Evolutionary conservation across 1,139 yeast species (phyloP).

Genomic region (Nadsonia commutata): DNA sequence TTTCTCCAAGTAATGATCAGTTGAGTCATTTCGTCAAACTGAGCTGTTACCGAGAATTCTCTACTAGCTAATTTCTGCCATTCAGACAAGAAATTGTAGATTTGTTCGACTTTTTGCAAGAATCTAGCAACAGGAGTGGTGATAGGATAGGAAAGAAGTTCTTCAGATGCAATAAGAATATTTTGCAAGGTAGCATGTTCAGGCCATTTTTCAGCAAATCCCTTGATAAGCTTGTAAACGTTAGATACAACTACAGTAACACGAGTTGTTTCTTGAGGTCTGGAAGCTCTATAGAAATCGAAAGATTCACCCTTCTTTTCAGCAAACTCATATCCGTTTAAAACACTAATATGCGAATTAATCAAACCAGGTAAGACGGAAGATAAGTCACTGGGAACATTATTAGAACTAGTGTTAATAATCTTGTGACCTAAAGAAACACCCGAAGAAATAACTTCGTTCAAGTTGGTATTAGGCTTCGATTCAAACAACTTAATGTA

Average conservation of each 20-base stretch:
- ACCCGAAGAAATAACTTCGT: background rate
- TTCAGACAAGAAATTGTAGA: slow-evolving; percentile 66
- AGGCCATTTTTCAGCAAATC: slow-evolving; percentile 68
- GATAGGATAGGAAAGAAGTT: slow-evolving; percentile 47
- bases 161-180: slow-evolving; percentile 49
- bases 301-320: slow-evolving; percentile 14
- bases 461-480: background rate
- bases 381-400: background rate
- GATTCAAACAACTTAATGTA: slow-evolving; percentile 6
- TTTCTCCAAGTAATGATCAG: slow-evolving; percentile 85
- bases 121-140: slow-evolving; percentile 63
- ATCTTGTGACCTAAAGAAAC: background rate
- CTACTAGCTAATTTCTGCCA: slow-evolving; percentile 91
- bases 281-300: slow-evolving; percentile 60
- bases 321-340: background rate
- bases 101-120: slow-evolving; percentile 73
- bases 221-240: slow-evolving; percentile 32
- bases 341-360: background rate
- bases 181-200: slow-evolving; percentile 83
- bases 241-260: slow-evolving; percentile 41
- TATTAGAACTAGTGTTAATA: background rate
- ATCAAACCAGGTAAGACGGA: slow-evolving; percentile 1
- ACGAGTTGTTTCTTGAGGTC: slow-evolving; percentile 42
- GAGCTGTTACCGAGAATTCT: slow-evolving; percentile 47
- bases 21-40: slow-evolving; percentile 43